These are phyloP conservation scores for Guillardia theta DNA, from an alignment of 78 protist genomes.

Conservation along the genomic window DNA sequence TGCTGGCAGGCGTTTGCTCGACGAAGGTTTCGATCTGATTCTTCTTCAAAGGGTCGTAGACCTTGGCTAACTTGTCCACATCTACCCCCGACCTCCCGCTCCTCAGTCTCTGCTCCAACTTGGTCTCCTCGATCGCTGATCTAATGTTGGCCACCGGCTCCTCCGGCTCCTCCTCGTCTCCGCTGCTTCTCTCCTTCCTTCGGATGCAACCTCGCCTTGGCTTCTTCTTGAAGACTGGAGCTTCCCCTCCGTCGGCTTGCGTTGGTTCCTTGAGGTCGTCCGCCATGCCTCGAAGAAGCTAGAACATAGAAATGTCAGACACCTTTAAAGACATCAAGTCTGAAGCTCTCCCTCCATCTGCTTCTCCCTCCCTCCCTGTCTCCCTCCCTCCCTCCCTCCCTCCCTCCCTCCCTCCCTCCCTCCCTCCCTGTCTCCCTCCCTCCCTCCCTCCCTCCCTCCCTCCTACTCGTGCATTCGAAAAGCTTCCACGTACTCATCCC, in stretches of 20 bases:
- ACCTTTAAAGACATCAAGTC: no score
- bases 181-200: not conserved
- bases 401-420: slow-evolving; percentile 20
- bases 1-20: not conserved
- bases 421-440: not conserved
- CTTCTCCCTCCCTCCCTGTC: not conserved
- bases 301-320: no score
- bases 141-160: not conserved
- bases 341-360: not conserved
- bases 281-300: no score
- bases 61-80: not conserved
- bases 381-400: not conserved
- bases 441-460: not conserved
- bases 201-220: not conserved
- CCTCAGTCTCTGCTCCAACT: not conserved
- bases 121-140: not conserved
- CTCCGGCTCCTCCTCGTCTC: no score
- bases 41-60: not conserved
- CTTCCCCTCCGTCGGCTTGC: not conserved
- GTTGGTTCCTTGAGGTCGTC: not conserved
- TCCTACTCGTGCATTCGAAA: not conserved
- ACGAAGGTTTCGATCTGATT: not conserved
- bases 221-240: not conserved
- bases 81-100: not conserved
- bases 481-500: not conserved